Evolutionary conservation across 2,329 filamentous ascomycete species (phyloP), one percentile per base, ranked within the genome.

Genomic region (Diaporthe vexans): DNA sequence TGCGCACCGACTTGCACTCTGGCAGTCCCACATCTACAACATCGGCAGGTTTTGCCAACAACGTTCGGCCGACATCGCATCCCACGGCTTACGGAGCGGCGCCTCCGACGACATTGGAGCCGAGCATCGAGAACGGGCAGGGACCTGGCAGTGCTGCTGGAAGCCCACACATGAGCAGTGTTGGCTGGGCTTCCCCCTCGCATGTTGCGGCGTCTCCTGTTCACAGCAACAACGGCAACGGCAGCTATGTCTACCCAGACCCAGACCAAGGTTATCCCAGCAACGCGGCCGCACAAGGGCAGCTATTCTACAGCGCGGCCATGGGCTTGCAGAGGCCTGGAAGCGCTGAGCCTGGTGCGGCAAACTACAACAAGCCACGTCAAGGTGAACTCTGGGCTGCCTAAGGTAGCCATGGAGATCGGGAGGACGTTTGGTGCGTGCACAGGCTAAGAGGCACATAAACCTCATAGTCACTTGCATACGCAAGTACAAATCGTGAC

Each of bases 111-210:
- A 95, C 94, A 21, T 88, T 98, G 69, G 96, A 98, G 85, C 95
- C 95, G 35, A 95, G 91, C 82, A 89, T 94, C 76, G 94, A 96
- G 81, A 92, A 94, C 74, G 92, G 93, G 77, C 92, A 93, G 78
- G 91, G 89, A 1, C 83, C 86, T 67, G 88, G 88, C 72, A 97
- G 94, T 81, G 92, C 90, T n/a, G 91, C 87, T 73, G 94, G 94
- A 71, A 98, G 95, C 82, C 95, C 96, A 68, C 95, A 98, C 83
- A 94, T 98, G 91, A 84, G 86, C 76, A 91, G 89, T 75, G 89
- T 94, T 76, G 94, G 94, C 72, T 98, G 96, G 95, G 94, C 95
- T 77, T 97, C 95, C 6, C 95, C 95, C 5, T 91, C 92, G 2
- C 94, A 95, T 78, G 90, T 91, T 77, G 74, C 63, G 29, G 89